Evolutionary conservation across 2,329 filamentous ascomycete species (phyloP).

Genomic region (Pseudovirgaria hyperparasitica): DNA sequence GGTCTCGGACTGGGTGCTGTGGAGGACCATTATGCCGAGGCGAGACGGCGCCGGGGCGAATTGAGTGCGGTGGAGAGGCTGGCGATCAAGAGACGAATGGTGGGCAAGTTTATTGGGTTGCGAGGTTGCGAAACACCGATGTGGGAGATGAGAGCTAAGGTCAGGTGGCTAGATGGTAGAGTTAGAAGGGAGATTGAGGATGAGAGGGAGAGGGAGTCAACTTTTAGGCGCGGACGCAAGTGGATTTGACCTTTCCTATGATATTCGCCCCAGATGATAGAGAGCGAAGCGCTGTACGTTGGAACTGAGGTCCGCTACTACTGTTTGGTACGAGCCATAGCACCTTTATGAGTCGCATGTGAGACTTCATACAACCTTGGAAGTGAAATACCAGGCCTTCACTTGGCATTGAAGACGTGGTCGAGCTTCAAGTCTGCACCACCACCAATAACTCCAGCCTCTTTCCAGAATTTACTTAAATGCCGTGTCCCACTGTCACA

Average conservation of each 20-base stretch:
- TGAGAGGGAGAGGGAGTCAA: constrained; percentile 9
- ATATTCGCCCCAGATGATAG: no score
- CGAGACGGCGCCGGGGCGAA: no score
- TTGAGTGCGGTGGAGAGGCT: constrained; percentile 27
- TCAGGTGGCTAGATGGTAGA: constrained; percentile 18
- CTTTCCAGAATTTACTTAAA: constrained; percentile 74
- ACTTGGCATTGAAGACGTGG: constrained; percentile 37
- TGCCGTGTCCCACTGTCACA: constrained; percentile 69
- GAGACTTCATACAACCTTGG: no score
- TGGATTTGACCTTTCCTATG: no score
- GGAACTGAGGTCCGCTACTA: no score
- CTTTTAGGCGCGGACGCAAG: no score
- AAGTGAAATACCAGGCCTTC: no score
- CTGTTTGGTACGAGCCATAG: no score
- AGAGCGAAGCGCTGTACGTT: no score
- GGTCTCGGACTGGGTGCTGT: no score
- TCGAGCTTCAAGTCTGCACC: constrained; percentile 40
- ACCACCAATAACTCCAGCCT: constrained; percentile 51
- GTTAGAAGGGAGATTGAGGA: constrained; percentile 12
- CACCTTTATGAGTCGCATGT: no score
- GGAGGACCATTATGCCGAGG: no score
- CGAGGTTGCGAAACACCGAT: constrained; percentile 45
- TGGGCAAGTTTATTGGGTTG: constrained; percentile 63
- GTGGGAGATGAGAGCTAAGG: constrained; percentile 31
- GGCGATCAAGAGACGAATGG: constrained; percentile 51